These are phyloP conservation scores for Boletales sp. DNA, from an alignment of 768 basidiomycete genomes.

Conservation along the genomic window DNA sequence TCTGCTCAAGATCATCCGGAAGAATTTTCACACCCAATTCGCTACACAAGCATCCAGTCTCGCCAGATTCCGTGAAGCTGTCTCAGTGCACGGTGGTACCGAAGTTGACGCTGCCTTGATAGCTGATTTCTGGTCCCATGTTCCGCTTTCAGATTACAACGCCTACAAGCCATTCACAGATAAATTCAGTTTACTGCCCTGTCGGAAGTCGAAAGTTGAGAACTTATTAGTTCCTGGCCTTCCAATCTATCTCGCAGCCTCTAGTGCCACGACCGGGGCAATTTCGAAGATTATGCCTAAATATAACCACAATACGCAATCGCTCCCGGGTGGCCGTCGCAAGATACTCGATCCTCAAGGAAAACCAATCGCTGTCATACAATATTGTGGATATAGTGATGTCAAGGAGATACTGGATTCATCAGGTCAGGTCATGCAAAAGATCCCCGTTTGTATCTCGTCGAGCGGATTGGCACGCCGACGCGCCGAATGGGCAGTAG, in stretches of 20 bases:
- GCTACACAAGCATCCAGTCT: neutral
- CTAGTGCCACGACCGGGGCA: neutral
- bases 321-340: too few species aligned
- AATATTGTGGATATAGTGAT: neutral
- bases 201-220: neutral
- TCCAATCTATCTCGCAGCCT: neutral
- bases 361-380: neutral
- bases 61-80: neutral
- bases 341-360: neutral
- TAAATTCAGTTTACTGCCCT: neutral
- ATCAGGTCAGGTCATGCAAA: slow-evolving; percentile 1
- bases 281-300: neutral
- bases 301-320: neutral
- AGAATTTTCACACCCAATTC: neutral
- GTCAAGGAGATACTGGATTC: neutral
- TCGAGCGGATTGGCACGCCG: slow-evolving; percentile 1
- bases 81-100: neutral
- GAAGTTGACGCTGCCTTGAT: neutral
- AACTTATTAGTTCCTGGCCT: neutral
- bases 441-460: slow-evolving; percentile 6
- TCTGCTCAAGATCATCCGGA: neutral
- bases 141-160: neutral
- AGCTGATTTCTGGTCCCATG: neutral
- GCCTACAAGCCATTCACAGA: neutral
- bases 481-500: slow-evolving; percentile 4